A percentile compares a stretch with the other conserved stretches of the same genome.
Conservation (phyloP, 306 rosid genomes). For the Begonia fuchsioides region DNA sequence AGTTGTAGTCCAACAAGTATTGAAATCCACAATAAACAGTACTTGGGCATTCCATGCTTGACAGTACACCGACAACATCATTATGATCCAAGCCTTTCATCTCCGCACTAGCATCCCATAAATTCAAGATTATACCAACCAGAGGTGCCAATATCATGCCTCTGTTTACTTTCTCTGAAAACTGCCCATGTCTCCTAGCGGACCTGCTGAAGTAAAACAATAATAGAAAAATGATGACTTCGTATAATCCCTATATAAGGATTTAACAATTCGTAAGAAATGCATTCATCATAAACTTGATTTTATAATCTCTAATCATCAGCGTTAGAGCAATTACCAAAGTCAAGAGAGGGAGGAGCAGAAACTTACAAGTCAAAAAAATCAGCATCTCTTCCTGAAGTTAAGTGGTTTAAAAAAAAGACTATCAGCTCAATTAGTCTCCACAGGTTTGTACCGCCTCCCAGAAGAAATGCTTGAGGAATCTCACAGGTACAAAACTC, state of each 20-base stretch:
- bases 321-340: no score
- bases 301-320: no score
- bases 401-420: conserved; percentile 69
- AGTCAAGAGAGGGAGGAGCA: no score
- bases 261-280: no score
- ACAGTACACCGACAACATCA: conserved; percentile 65
- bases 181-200: conserved; percentile 60
- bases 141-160: conserved; percentile 96
- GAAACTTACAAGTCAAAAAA: conserved; percentile 81
- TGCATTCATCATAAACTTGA: no score
- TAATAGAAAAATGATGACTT: no score
- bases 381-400: conserved; percentile 73
- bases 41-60: conserved; percentile 84
- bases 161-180: conserved; percentile 68
- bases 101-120: conserved; percentile 57
- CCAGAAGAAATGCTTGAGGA: conserved; percentile 82
- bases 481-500: conserved; percentile 78
- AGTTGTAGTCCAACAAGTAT: conserved; percentile 69
- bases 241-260: no score
- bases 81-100: conserved; percentile 39
- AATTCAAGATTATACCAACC: conserved; percentile 70
- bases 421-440: conserved; percentile 85
- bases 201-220: conserved; percentile 31
- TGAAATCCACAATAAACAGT: conserved; percentile 72
- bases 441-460: conserved; percentile 75